Evolutionary conservation across 129 eudicot species (phyloP), one percentile per base, ranked within the genome.

Genomic region (Arctium lappa): DNA sequence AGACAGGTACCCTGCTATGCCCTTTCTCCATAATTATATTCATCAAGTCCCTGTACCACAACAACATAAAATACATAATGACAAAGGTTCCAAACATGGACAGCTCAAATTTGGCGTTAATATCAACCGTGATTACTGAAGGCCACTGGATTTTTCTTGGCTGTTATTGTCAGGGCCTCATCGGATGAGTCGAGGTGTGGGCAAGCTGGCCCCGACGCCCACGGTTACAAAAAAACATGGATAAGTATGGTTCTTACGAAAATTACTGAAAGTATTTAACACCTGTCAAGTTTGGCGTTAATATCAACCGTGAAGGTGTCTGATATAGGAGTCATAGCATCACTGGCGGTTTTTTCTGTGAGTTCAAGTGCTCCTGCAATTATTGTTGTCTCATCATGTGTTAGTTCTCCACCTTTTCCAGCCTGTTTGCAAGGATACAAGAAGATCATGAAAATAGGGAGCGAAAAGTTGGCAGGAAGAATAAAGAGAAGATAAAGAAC

Each of bases 331-430:
- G 99, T 95, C 99, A 95, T 95, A 74, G 99, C 97, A 86, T 91
- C 97, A 13, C 97, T 89, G n/a, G 97, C 99, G 65, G 92, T 95
- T 88, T 95, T 93, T 83, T 90, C 97, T 15, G 90, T 74, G 37
- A 95, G 92, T 80, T 91, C 97, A 74, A 95, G 92, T 72, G 99
- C 99, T 77, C 99, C 97, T 78, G 97, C 93, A 87, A 95, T 95
- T 72, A 95, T 95, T 62, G 99, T 95, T 44, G 99, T 93, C 88
- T 95, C 99, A 79, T 93, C 99, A 73, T 91, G 97, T 75, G 99
- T 95, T 83, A 95, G 89, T 48, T 95, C 99, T 79, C 99, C 99
- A 84, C 99, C 99, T 93, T 91, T 91, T 80, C 97, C 97, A 77
- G 98, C 98, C 98, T 94, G 82, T 65, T 75, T 69, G 44, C 63